Conservation (phyloP, 192 early-diverging fungal genomes). For the Podila epicladia region DNA sequence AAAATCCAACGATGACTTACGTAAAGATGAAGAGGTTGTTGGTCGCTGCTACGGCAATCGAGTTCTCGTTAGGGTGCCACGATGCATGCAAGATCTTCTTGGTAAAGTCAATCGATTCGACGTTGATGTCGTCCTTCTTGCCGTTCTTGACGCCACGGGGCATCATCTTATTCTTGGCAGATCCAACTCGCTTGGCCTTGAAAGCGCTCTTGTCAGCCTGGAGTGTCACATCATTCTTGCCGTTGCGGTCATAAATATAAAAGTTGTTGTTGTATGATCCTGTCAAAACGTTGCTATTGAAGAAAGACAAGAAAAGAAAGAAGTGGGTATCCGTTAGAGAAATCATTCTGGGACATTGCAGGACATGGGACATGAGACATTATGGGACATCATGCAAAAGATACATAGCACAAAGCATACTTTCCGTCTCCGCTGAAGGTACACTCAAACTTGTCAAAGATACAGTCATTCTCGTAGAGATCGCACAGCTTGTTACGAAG, state of each 20-base stretch:
- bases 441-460: conserved; percentile 99
- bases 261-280: conserved; percentile 99
- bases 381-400: background rate
- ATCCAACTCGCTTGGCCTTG: conserved; percentile 90
- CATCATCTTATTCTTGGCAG: conserved; percentile 79
- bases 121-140: conserved; percentile 82
- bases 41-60: conserved; percentile 97
- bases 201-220: conserved; percentile 99
- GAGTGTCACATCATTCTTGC: conserved; percentile 83
- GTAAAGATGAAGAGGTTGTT: conserved; percentile 99
- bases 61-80: conserved; percentile 99
- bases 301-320: background rate
- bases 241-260: conserved; percentile 91
- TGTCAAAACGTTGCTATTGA: conserved; percentile 81
- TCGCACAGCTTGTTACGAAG: conserved; percentile 96
- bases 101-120: conserved; percentile 89
- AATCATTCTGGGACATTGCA: too few species aligned
- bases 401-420: conserved; percentile 59
- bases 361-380: too few species aligned
- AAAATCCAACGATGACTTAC: conserved; percentile 35
- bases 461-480: conserved; percentile 99
- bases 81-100: conserved; percentile 98
- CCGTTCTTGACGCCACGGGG: conserved; percentile 55
- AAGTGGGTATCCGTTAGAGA: background rate
- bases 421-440: conserved; percentile 94